Evolutionary conservation across 2,329 filamentous ascomycete species (phyloP), one percentile per base, ranked within the genome.

Genomic region (Trichoderma lentiforme): DNA sequence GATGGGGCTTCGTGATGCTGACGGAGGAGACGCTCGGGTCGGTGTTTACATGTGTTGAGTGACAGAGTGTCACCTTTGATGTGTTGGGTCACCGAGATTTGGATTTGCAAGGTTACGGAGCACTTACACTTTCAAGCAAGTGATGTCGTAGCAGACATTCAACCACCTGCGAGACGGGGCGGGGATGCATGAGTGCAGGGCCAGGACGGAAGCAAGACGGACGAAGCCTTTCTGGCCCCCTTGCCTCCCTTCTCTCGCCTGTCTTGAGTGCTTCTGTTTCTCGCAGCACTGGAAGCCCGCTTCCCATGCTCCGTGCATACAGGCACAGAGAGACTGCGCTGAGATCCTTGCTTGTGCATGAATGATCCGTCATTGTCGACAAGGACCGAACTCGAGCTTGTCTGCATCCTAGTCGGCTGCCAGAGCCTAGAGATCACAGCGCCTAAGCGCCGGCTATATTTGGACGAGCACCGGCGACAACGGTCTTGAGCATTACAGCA

Each of bases 391-490:
- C 21, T 58, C 51, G 36, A 66, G 36, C 58, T 58, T 63, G 66
- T 70, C 65, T 56, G 47, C 58, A 63, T 58, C 65, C 65, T 60
- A 26, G 57, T 72, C 70, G 70, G 57, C 43, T 65, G 60, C 34
- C 3, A 15, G 34, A 36, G 34, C 15, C 64, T 58, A 36, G 68
- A 75, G 74, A 74, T 76, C 74, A 75, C 75, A 75, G 77, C 77
- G 77, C 77, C 76, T 78, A 78, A 73, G 70, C 71, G 74, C 72
- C 74, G 70, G 73, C 78, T 79, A 79, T 79, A 78, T 77, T 78
- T 77, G 76, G 75, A 73, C 36, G 56, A 71, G 53, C 30, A 63
- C 61, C 53, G 56, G 71, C 68, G 47, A 24, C 64, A 30, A 43
- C 47, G 57, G 66, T 53, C 58, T 30, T 60, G 6, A 18, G 12